Percentiles rank a stretch among this genome's conserved stretches.
Evolutionary conservation across 2,329 filamentous ascomycete genomes (phyloP).

Genomic region (Diplodia mutila): DNA sequence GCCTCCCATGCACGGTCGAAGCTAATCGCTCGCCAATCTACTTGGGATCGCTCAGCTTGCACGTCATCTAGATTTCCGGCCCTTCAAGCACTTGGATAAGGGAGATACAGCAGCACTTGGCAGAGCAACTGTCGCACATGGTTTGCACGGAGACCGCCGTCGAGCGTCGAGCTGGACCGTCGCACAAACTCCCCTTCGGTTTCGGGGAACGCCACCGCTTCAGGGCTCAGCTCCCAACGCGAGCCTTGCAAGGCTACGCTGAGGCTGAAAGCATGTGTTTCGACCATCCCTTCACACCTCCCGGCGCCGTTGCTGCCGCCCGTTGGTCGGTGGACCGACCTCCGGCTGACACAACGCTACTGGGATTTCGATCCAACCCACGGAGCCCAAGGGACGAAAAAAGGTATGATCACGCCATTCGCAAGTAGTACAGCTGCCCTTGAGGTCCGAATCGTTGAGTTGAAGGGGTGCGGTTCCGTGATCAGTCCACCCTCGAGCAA

Average conservation of each 20-base stretch:
- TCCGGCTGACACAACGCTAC: background rate
- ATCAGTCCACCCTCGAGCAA: background rate
- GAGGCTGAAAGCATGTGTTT: background rate
- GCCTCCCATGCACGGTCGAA: no score
- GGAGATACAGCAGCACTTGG: background rate
- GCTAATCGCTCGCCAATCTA: background rate
- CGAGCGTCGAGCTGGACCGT: background rate
- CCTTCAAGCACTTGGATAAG: background rate
- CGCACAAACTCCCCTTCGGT: background rate
- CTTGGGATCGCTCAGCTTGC: background rate
- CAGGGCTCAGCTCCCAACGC: background rate
- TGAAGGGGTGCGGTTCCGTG: background rate
- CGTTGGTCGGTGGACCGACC: background rate
- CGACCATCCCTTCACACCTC: background rate
- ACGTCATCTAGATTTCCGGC: background rate
- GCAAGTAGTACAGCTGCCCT: background rate
- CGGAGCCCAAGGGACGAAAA: background rate
- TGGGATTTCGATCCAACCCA: background rate
- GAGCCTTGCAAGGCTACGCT: background rate
- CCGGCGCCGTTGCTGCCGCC: background rate
- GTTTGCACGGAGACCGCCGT: background rate
- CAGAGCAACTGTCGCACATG: background rate
- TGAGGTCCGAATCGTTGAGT: background rate
- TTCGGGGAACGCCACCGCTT: background rate
- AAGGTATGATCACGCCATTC: background rate